phyloP scores from a whole-genome alignment of 176 grass and related monocot species.

The maize (Zea mays) region Zm-B73-REFERENCE-NAM-5.0 NC_050103.1:121794001-121794500 shows the following conservation, averaged over 20 bases:
- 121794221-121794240: background rate
- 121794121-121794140: background rate
- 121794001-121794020: constrained; percentile 66
- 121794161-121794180: constrained; percentile 3
- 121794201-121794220: background rate
- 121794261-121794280: background rate
- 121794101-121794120: background rate
- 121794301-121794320: background rate
- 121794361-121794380: background rate
- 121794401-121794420: background rate
- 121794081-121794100: constrained; percentile 42
- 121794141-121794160: background rate
- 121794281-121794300: background rate
- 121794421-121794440: constrained; percentile 1
- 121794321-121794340: background rate
- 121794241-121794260: background rate
- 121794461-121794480: constrained; percentile 3
- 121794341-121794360: background rate
- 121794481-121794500: background rate
- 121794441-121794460: background rate
- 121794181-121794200: too few species aligned
- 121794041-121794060: constrained; percentile 61
- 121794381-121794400: background rate
- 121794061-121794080: constrained; percentile 80
- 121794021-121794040: constrained; percentile 76